These are phyloP conservation scores for Podospora bellae-mahoneyi DNA, from an alignment of 495 filamentous ascomycete species.

Conservation along the genomic window DNA sequence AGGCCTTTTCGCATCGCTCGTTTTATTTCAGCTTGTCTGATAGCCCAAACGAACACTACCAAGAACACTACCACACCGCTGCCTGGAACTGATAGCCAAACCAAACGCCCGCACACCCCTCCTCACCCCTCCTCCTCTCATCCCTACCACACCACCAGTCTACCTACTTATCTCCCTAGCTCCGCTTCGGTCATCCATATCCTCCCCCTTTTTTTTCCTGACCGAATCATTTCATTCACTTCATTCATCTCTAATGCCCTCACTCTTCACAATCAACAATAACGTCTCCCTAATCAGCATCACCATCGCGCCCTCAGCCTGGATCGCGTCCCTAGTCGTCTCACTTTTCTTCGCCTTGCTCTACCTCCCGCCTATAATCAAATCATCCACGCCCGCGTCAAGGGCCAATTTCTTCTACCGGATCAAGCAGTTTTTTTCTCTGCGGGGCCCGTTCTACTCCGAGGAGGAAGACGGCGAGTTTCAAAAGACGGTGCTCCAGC, in stretches of 20 bases:
- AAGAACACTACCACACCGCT: no score
- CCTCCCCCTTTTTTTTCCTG: no score
- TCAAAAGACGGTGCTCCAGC: constrained; percentile 4
- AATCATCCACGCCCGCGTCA: neutral
- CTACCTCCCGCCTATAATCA: constrained; percentile 40
- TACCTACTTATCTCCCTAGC: no score
- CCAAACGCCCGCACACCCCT: no score
- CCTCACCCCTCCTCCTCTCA: no score
- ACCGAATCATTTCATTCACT: no score
- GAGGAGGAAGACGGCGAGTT: neutral
- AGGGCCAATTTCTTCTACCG: neutral
- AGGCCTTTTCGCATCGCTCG: no score
- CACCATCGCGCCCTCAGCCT: constrained; percentile 52
- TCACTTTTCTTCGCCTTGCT: constrained; percentile 49
- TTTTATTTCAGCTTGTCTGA: no score
- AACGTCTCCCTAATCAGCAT: constrained; percentile 52
- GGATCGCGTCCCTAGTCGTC: constrained; percentile 48
- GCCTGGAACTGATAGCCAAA: no score
- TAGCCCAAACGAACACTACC: no score
- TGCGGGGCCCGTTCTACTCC: neutral
- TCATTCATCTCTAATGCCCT: constrained; percentile 36
- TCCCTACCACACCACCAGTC: no score
- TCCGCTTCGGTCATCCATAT: no score
- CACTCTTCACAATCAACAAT: constrained; percentile 52
- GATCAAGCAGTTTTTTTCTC: neutral